phyloP scores from a whole-genome alignment of 495 filamentous ascomycete species.

The Aspergillus cristatus region DNA sequence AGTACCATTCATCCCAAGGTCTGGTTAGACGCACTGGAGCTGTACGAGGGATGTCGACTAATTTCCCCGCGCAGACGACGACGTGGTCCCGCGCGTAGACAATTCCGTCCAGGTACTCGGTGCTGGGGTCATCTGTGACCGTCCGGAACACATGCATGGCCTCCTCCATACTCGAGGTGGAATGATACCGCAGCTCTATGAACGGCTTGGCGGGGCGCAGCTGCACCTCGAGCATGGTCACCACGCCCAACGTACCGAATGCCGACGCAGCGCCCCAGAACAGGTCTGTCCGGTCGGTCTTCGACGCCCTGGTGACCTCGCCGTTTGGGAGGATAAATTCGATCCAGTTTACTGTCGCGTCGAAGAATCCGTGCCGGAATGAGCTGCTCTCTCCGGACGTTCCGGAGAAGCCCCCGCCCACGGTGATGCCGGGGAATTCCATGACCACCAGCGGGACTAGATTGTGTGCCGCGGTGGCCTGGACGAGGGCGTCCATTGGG shows the following conservation, averaged over 20 bases:
- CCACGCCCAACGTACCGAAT: conserved; percentile 44
- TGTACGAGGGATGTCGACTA: conserved; percentile 20
- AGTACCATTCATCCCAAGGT: conserved; percentile 50
- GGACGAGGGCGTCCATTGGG: conserved; percentile 40
- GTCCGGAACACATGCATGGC: conserved; percentile 29
- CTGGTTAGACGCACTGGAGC: conserved; percentile 34
- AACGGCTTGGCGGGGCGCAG: conserved; percentile 37
- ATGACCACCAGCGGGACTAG: conserved; percentile 47
- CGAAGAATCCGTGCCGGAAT: conserved; percentile 50
- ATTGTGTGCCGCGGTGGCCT: conserved; percentile 29
- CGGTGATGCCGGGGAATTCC: conserved; percentile 51
- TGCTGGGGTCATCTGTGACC: conserved; percentile 18
- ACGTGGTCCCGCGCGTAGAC: conserved; percentile 34
- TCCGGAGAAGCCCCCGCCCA: conserved; percentile 47
- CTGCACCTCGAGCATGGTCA: conserved; percentile 43
- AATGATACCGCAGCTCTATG: conserved; percentile 43
- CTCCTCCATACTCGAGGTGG: conserved; percentile 25
- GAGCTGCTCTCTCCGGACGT: conserved; percentile 47
- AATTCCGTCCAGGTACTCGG: conserved; percentile 50
- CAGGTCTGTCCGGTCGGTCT: conserved; percentile 31
- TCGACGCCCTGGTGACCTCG: conserved; percentile 31
- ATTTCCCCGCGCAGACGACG: conserved; percentile 39
- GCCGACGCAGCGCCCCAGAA: conserved; percentile 45
- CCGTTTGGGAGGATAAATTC: conserved; percentile 49
- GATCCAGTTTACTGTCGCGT: conserved; percentile 37